Percentiles rank a stretch among this genome's conserved stretches.
Evolutionary conservation across 2,329 filamentous ascomycete genomes (phyloP).

Genomic region (Neoascochyta sp.): DNA sequence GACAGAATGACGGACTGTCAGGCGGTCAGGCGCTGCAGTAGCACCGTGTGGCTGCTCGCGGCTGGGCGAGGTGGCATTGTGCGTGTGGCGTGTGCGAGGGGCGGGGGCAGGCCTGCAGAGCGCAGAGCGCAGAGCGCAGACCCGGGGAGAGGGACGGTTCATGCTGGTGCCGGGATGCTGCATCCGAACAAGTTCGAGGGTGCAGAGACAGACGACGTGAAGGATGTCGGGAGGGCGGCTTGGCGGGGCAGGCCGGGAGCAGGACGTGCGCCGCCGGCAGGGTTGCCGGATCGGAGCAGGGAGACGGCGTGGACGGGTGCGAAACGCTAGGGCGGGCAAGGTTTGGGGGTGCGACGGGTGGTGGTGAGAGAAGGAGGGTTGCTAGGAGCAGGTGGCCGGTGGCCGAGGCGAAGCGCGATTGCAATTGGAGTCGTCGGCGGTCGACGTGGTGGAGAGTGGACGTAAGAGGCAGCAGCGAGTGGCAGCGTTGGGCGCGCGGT

Average conservation of each 20-base stretch:
- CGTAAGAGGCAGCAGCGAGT: constrained; percentile 4
- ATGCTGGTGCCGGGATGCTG: constrained; percentile 18
- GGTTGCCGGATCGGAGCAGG: no score
- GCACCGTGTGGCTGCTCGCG: constrained; percentile 15
- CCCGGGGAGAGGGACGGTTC: constrained; percentile 21
- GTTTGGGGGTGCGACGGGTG: no score
- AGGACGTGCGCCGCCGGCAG: not conserved
- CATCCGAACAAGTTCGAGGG: constrained; percentile 21
- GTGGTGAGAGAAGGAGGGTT: no score
- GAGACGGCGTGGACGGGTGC: no score
- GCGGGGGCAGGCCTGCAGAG: not conserved
- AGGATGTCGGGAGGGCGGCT: constrained; percentile 6
- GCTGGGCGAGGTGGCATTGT: constrained; percentile 22
- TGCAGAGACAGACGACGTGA: constrained; percentile 7
- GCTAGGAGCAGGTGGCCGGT: no score
- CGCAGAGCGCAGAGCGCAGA: constrained; percentile 10
- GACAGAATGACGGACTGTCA: constrained; percentile 31
- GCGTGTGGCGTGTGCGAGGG: constrained; percentile 12
- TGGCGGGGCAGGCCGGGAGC: constrained; percentile 2
- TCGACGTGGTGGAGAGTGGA: no score
- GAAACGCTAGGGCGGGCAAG: no score
- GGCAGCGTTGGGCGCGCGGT: constrained; percentile 20
- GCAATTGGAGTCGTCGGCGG: no score
- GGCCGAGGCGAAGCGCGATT: no score
- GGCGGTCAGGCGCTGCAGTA: constrained; percentile 29